Base-by-base conservation (phyloP, 1,284 basidiomycete genomes). In the Fistulinella cinereoalba region DNA sequence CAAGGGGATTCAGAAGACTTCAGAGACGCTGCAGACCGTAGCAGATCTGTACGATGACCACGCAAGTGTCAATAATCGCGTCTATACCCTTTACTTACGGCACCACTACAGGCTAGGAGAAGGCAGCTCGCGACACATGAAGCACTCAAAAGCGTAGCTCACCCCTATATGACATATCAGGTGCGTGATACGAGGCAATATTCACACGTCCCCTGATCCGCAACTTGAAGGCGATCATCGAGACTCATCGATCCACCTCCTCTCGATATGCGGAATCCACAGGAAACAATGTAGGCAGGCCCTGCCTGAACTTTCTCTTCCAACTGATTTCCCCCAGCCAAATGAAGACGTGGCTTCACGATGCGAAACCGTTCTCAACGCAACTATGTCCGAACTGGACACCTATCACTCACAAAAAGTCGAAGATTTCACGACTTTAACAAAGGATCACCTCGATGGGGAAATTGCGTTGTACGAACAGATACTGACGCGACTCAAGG, bases 291-390 rank as follows among this genome's bases (percentile, higher is more conserved):
- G 59, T 76, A 58, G 44, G 52, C 7, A 45, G 33, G 42, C 16
- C 42, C 23, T 27, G 2, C 32, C 6, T 23, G 21, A 4, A 2
- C 25, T n/a, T n/a, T 16, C n/a, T 34, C 52, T 24, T 28, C 38
- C 52, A 16, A 46, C 46, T 51, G 33, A 47, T 44, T 39, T 42
- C 27, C 12, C 41, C 11, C 47, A 85, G 82, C 64, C 73, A n/a
- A 72, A 83, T 53, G 80, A 83, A 46, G 82, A 85, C 15, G 66
- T 85, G 50, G 79, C 82, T 2, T 73, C 81, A 3, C 78, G 90
- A 16, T 92, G 88, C 62, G 91, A 94, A 67, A 93, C 91, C 0
- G 88, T 92, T 7, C 68, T 94, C 21, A 93, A 93, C 63, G 83
- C 83, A 4, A 92, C 91, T 0, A 85, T 91, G 79, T 87, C 89